A percentile compares a stretch with the other conserved stretches of the same genome.
Evolutionary conservation across 306 rosid species (phyloP).

Genomic region (Castanea sativa): DNA sequence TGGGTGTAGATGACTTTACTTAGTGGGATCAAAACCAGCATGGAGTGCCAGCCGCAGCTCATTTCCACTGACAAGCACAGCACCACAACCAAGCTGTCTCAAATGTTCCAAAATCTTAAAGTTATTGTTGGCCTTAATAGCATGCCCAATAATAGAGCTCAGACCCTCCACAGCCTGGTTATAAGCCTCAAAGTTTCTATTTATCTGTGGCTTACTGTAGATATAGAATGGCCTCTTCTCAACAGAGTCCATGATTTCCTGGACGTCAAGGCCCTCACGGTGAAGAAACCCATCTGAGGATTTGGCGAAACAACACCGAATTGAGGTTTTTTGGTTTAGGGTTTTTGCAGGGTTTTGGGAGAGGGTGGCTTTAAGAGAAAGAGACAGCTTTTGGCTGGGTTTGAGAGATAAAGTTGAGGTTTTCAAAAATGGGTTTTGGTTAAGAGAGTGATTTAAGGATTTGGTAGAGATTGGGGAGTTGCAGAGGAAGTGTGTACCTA

Average conservation of each 20-base stretch:
- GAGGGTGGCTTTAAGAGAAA: constrained; percentile 50
- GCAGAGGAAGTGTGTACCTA: constrained; percentile 30
- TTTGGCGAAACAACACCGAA: constrained; percentile 61
- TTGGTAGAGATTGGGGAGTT: constrained; percentile 42
- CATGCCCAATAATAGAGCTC: constrained; percentile 74
- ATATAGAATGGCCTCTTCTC: constrained; percentile 90
- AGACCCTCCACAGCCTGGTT: constrained; percentile 76
- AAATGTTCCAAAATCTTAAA: constrained; percentile 84
- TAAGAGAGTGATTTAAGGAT: constrained; percentile 25
- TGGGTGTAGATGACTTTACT: constrained; percentile 32
- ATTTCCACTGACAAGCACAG: constrained; percentile 95
- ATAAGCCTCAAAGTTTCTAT: constrained; percentile 78
- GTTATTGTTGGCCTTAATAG: constrained; percentile 90
- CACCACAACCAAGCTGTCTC: constrained; percentile 82
- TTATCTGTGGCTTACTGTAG: constrained; percentile 86
- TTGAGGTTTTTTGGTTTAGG: constrained; percentile 26
- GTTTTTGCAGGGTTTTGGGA: constrained; percentile 56
- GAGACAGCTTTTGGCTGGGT: constrained; percentile 22
- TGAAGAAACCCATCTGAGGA: constrained; percentile 85
- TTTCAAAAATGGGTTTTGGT: constrained; percentile 39
- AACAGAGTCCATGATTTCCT: constrained; percentile 83
- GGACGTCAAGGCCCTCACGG: constrained; percentile 66
- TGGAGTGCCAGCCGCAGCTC: constrained; percentile 80
- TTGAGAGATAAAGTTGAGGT: constrained; percentile 26
- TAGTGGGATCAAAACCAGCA: constrained; percentile 86